Conservation (phyloP, 2,329 filamentous ascomycete genomes). For the Cordyceps militaris region DNA sequence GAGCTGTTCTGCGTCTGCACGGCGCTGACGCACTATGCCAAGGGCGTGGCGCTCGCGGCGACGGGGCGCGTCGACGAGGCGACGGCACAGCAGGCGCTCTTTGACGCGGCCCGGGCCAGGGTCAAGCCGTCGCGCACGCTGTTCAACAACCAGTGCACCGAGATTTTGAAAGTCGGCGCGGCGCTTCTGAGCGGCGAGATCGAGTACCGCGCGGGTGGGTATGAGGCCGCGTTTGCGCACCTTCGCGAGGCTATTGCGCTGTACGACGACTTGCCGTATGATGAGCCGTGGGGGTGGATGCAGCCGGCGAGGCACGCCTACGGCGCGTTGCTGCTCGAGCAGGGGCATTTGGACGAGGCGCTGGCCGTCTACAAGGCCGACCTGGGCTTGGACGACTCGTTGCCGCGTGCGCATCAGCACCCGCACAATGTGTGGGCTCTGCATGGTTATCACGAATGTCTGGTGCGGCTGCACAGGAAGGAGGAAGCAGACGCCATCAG, state of each 20-base stretch:
- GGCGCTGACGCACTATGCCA: conserved; percentile 61
- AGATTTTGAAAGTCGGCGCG: conserved; percentile 57
- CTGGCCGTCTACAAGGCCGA: conserved; percentile 53
- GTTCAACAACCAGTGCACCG: conserved; percentile 33
- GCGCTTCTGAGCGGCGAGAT: conserved; percentile 69
- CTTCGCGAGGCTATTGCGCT: conserved; percentile 50
- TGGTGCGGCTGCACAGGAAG: conserved; percentile 42
- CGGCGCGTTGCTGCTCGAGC: conserved; percentile 62
- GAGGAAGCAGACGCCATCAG: conserved; percentile 30
- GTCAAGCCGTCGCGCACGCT: conserved; percentile 53
- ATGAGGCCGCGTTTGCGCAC: conserved; percentile 50
- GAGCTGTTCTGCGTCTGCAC: conserved; percentile 62
- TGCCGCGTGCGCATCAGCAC: conserved; percentile 59
- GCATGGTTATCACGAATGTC: conserved; percentile 66
- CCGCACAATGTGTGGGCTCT: conserved; percentile 70
- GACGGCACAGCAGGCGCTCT: conserved; percentile 40
- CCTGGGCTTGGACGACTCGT: conserved; percentile 49
- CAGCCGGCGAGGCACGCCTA: conserved; percentile 65
- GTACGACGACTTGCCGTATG: conserved; percentile 59
- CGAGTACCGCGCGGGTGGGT: conserved; percentile 57
- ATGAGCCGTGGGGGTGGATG: conserved; percentile 78
- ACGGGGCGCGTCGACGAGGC: conserved; percentile 49
- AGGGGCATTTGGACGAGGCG: conserved; percentile 51
- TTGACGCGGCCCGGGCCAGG: conserved; percentile 40
- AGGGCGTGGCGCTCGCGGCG: conserved; percentile 59